Base-by-base conservation (phyloP, 495 filamentous ascomycete genomes). In the Aspergillus ellipticus region DNA sequence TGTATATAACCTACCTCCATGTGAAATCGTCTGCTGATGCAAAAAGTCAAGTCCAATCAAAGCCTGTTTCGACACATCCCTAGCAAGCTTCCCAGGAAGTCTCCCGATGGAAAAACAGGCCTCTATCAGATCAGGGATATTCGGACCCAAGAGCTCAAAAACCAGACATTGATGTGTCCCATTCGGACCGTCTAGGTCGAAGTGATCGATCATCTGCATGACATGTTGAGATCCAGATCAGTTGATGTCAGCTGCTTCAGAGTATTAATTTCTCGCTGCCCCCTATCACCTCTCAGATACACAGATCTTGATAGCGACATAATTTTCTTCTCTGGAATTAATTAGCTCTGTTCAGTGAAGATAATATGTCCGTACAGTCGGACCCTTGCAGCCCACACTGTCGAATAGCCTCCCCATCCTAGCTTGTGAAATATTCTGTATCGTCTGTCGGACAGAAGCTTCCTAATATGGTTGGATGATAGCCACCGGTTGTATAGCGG, bases 341-440 rank as follows among this genome's bases (percentile, higher is more conserved):
- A 35, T 67, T 60, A 71, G 63, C 49, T 59, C 8, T 24, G 21
- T 56, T 53, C 55, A 45, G 53, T 22, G 17, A 45, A 41, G 24
- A 21, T 42, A 63, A 22, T 22, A 21, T 20, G 54, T 47, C 42
- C 57, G 29, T 46, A 72, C 67, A 56, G 67, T 63, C 58, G 54
- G 56, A 81, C 76, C 56, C 61, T 66, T 21, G 75, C 75, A 10
- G 73, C 63, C 78, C 79, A 82, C 48, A 80, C 76, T 26, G 77
- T 81, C 5, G 77, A 78, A 58, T 70, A 78, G 6, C 65, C 66
- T 41, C 77, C 79, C 58, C 70, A 74, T 49, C 77, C 75, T 43
- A 79, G 57, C 61, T 82, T 82, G 54, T 78, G 72, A 5, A 76
- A 41, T 17, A 82, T 62, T 45, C 67, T 74, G 57, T 80, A 82